phyloP scores from a whole-genome alignment of 2,329 filamentous ascomycete species.

The Fusarium foetens region DNA sequence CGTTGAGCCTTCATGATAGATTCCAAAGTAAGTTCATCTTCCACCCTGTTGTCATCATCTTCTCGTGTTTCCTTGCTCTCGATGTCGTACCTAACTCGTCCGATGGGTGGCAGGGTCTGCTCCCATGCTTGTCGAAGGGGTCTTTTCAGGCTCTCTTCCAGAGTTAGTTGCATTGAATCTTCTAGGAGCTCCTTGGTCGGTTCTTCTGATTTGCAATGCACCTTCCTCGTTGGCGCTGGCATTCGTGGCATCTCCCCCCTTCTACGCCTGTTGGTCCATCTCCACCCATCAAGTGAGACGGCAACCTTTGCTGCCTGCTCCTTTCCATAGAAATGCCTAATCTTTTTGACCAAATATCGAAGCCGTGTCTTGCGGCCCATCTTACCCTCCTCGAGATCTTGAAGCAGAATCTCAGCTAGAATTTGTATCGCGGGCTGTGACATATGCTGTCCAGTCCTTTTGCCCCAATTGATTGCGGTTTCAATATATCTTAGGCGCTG shows the following conservation, averaged over 20 bases:
- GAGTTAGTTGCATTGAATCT: not conserved
- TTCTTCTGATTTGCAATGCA: not conserved
- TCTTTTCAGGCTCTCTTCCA: not conserved
- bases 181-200: not conserved
- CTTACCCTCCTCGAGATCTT: constrained; percentile 50
- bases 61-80: not conserved
- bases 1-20: not conserved
- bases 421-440: constrained; percentile 43
- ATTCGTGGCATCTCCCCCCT: not conserved
- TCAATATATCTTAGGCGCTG: constrained; percentile 47
- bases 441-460: constrained; percentile 37
- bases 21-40: not conserved
- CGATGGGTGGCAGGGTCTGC: not conserved
- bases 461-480: constrained; percentile 41
- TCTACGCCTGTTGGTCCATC: constrained; percentile 31
- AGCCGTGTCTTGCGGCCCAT: constrained; percentile 47
- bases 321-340: constrained; percentile 42
- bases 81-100: not conserved
- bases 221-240: not conserved
- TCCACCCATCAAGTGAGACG: constrained; percentile 36
- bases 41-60: not conserved
- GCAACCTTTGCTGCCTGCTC: constrained; percentile 29
- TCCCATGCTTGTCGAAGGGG: not conserved
- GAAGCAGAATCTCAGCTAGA: constrained; percentile 44
- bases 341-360: constrained; percentile 46